Base-by-base conservation (phyloP, 139 green algal species). In the Picochlorum sp. region DNA sequence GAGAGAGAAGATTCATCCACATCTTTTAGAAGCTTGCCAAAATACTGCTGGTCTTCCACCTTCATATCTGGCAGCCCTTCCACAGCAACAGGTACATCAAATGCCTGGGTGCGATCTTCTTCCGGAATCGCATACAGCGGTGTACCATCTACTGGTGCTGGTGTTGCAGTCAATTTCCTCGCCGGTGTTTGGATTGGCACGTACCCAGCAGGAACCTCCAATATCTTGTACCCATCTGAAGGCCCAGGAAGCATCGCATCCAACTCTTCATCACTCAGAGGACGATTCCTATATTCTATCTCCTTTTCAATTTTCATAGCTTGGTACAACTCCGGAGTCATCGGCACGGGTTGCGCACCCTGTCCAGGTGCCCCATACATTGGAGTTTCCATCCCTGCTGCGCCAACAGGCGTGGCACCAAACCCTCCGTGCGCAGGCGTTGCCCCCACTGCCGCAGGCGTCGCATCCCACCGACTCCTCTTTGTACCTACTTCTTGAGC, bases 21-120 rank as follows among this genome's bases (percentile, higher is more conserved):
- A 51, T 95, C 64, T 51, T 65, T 57, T 56, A 95, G 78, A 68
- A 99, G 79, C 67, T 89, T 89, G 30, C 80, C 86, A 82, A 99
- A 99, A 79, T 95, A 92, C 78, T 95, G 85, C 67, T 92, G 83
- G 78, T 99, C 94, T 83, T 99, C 94, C 0, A 89, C 88, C 80
- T 97, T 98, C 70, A 99, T 84, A 49, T 94, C 85, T 6, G 93
- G 93, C 54, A 99, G 81, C 16, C 90, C 94, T 73, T 95, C 89
- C 45, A 84, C 64, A 69, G 72, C 59, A 20, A 66, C 20, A 3
- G 79, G 82, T 49, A 92, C 75, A 67, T 92, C 83, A 74, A 88
- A 90, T 67, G 77, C 74, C 68, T 96, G 81, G 28, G 26, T 47
- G 15, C 82, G 76, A 60, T 87, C 85, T 71, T 95, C 91, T 75